Conservation (phyloP, 1,284 basidiomycete species). For the Amylostereum chailletii region DNA sequence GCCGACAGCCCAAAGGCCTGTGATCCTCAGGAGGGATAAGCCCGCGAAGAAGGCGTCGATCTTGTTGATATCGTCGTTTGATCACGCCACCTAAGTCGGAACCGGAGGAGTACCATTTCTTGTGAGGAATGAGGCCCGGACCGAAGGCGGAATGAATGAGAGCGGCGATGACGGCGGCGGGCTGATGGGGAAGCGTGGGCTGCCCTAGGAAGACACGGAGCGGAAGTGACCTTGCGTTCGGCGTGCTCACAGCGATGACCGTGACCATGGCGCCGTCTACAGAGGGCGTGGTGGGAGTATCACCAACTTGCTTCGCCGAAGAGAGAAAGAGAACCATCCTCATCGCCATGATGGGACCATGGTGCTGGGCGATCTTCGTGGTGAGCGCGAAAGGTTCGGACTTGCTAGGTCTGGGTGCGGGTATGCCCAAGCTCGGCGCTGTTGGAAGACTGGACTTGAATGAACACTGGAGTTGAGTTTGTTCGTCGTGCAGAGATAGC, state of each 20-base stretch:
- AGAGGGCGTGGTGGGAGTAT: slow-evolving; percentile 14
- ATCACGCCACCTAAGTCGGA: slow-evolving; percentile 46
- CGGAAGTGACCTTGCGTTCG: slow-evolving; percentile 32
- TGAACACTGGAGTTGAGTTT: too few species aligned
- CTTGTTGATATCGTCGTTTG: slow-evolving; percentile 46
- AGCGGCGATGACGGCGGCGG: slow-evolving; percentile 58
- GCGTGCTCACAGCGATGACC: slow-evolving; percentile 18
- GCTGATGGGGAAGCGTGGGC: slow-evolving; percentile 37
- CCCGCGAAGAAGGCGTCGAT: slow-evolving; percentile 63
- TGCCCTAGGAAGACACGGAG: slow-evolving; percentile 37
- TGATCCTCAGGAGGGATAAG: slow-evolving; percentile 53
- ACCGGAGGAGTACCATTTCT: slow-evolving; percentile 49
- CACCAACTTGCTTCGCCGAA: slow-evolving; percentile 28
- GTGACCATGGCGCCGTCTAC: slow-evolving; percentile 22
- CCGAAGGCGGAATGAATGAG: slow-evolving; percentile 59
- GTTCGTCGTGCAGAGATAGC: too few species aligned
- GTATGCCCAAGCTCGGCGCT: slow-evolving; percentile 46
- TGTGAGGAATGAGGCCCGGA: slow-evolving; percentile 39
- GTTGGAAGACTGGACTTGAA: slow-evolving; percentile 41
- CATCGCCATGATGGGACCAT: slow-evolving; percentile 57
- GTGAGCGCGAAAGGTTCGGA: slow-evolving; percentile 43
- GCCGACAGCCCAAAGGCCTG: too few species aligned
- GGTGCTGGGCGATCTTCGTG: slow-evolving; percentile 53
- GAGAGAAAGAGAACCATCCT: slow-evolving; percentile 46
- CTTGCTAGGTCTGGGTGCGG: slow-evolving; percentile 30